A percentile compares a stretch with the other conserved stretches of the same genome.
Conservation (phyloP, 257 asterid species). For the Solanum boliviense region DNA sequence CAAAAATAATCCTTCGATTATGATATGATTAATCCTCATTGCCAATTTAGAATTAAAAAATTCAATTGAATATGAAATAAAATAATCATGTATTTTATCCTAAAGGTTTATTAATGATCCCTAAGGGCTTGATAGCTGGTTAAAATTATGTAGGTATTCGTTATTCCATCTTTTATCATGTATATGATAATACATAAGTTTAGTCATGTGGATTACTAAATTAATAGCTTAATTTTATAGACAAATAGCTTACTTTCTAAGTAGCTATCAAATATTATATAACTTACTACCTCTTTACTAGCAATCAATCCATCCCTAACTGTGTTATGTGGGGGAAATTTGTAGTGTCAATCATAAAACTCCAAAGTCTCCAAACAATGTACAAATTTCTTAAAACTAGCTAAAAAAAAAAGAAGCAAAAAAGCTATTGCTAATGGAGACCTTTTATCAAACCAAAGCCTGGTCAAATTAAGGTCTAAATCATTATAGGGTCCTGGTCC, state of each 20-base stretch:
- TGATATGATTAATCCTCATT: neutral
- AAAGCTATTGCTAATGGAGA: neutral
- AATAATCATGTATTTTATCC: neutral
- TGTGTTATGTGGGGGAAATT: neutral
- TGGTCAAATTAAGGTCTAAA: neutral
- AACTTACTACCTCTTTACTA: neutral
- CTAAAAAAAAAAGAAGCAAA: neutral
- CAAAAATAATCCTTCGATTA: neutral
- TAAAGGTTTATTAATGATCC: neutral
- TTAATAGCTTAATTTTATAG: neutral
- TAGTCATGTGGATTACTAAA: neutral
- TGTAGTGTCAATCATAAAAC: neutral
- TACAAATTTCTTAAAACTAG: neutral
- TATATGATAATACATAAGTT: neutral
- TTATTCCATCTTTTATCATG: rapidly evolving
- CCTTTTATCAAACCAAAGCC: neutral
- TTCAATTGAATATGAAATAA: neutral
- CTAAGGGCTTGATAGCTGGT: rapidly evolving
- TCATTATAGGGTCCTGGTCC: neutral
- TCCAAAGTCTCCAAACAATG: neutral
- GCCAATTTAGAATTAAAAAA: neutral
- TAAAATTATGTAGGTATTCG: neutral
- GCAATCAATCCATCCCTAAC: neutral
- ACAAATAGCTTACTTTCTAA: neutral
- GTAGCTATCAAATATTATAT: neutral